Evolutionary conservation across 805 yeast genomes (phyloP), one percentile per base, ranked within the genome.

Genomic region (Starmerella sp.): DNA sequence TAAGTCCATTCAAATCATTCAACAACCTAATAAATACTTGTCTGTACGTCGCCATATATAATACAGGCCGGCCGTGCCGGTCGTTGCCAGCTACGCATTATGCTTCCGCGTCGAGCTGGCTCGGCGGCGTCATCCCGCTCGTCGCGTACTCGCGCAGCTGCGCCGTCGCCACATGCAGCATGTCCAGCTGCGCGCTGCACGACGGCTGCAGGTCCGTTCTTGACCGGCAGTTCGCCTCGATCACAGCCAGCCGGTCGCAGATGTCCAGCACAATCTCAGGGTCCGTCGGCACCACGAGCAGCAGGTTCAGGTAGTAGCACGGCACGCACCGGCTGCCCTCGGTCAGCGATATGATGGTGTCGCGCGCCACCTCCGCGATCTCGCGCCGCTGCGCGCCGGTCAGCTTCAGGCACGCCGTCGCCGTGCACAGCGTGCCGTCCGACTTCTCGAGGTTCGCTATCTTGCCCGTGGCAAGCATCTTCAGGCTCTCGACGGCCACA

Each of bases 401-500:
- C 46, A 61, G 52, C 15, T 49, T 32, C 30, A 46, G n/a, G 41
- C 46, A 37, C 48, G 46, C 31, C 35, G 32, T 36, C 9, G 30
- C 44, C 36, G 56, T 49, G 52, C 50, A 48, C 48, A 45, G 30
- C 30, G 13, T 41, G 39, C 47, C 52, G n/a, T 36, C 36, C 34
- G 46, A 15, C 30, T 28, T 35, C 36, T 39, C 53, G n/a, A 34
- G n/a, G 28, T 30, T 48, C 35, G 48, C 41, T 29, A 52, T 54
- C 51, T 58, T 60, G 41, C 66, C 65, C 9, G 60, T 53, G 30
- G 58, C 56, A 22, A 88, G 72, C 61, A 83, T 87, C 66, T 84
- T 87, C 63, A 88, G 75, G 29, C 87, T 80, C 4, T 83, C 79
- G 15, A 87, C 76, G 38, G 81, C 69, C 61, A 81, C 80, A 28